These are phyloP conservation scores for Ciborinia camelliae DNA, from an alignment of 2,329 filamentous ascomycete species.

Conservation along the genomic window DNA sequence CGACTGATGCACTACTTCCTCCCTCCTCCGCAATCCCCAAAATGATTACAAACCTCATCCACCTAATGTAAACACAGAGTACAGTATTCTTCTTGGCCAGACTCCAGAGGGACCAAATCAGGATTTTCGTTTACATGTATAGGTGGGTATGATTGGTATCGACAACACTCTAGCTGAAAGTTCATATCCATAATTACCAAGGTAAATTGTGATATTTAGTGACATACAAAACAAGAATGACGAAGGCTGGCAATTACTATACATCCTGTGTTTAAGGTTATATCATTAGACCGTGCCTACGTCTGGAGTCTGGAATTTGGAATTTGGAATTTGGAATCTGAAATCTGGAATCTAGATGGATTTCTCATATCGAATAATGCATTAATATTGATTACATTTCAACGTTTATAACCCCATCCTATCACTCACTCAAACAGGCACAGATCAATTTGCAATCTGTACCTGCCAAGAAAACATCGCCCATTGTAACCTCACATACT, in stretches of 20 bases:
- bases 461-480: constrained; percentile 8
- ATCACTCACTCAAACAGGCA: neutral
- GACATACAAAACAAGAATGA: constrained; percentile 1
- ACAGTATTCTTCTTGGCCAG: neutral
- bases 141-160: constrained; percentile 2
- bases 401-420: constrained; percentile 2
- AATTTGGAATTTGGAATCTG: neutral
- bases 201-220: too few relatives aligned
- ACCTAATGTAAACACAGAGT: too few relatives aligned
- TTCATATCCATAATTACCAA: constrained; percentile 1
- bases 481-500: too few relatives aligned
- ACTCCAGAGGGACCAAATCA: neutral
- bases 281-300: neutral
- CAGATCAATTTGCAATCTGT: constrained; percentile 5
- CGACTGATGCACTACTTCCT: neutral
- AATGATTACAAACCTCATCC: neutral
- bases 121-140: neutral
- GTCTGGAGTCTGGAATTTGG: too few relatives aligned
- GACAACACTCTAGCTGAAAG: neutral
- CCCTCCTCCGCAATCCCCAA: neutral
- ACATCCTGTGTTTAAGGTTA: neutral
- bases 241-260: constrained; percentile 1
- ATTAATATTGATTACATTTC: constrained; percentile 11
- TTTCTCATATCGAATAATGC: too few relatives aligned
- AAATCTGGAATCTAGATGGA: neutral